These are phyloP conservation scores for Crithidia fasciculata DNA, from an alignment of 208 protist species.

Conservation along the genomic window DNA sequence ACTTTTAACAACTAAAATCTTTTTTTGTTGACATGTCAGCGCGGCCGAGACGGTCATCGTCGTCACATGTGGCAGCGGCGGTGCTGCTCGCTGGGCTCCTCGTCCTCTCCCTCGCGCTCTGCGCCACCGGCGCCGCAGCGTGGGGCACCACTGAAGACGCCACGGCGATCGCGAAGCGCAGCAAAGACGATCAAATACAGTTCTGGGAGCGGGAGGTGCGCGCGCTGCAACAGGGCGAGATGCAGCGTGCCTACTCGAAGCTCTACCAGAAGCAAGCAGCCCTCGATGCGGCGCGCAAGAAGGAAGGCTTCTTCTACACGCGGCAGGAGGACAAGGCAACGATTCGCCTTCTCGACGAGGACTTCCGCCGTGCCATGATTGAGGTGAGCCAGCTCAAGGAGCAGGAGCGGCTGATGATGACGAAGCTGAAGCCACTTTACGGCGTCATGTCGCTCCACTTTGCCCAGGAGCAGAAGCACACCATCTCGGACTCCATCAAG, in stretches of 20 bases:
- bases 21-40: too few species aligned
- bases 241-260: constrained; percentile 38
- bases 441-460: constrained; percentile 82
- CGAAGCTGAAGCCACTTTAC: constrained; percentile 88
- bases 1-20: too few species aligned
- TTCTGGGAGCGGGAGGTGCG: constrained; percentile 68
- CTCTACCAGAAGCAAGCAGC: constrained; percentile 48
- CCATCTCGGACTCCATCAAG: constrained; percentile 60
- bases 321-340: constrained; percentile 56
- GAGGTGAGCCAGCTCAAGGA: constrained; percentile 57
- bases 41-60: too few species aligned
- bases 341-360: constrained; percentile 81
- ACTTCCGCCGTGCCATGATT: constrained; percentile 46
- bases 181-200: constrained; percentile 60
- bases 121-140: neutral
- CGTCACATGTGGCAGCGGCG: neutral
- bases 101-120: neutral
- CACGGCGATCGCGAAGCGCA: constrained; percentile 44
- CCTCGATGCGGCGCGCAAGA: constrained; percentile 52
- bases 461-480: constrained; percentile 72
- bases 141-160: constrained; percentile 16
- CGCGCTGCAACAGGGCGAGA: constrained; percentile 42
- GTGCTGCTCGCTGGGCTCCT: constrained; percentile 18
- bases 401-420: constrained; percentile 74
- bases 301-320: constrained; percentile 78